Base-by-base conservation (phyloP, 306 rosid genomes). In the Prinsepia uniflora region DNA sequence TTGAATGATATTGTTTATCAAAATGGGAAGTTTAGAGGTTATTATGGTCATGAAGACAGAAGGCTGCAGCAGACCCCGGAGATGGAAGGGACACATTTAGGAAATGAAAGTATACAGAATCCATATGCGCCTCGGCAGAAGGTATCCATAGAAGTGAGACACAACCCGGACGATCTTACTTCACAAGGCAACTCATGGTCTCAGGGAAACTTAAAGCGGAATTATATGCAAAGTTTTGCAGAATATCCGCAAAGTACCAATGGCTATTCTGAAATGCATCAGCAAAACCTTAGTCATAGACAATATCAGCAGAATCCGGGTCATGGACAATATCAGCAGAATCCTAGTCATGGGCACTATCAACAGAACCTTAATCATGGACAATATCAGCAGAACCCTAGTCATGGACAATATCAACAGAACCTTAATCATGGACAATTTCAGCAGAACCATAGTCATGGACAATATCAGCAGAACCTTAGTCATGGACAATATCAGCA, bases 141-240 rank as follows among this genome's bases (percentile, higher is more conserved):
- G 62, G 75, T 78, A 63, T 48, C 3, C 36, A 30, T 30, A 30
- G 36, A 30, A 30, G 36, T 19, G 72, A 65, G 59, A 75, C 36
- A 30, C 36, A 30, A 1, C 36, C 36, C 36, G 3, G 43, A 81
- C 78, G 49, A 46, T 24, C 19, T 55, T 62, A 59, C 59, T 65
- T 72, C 75, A 67, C 81, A 75, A 5, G 72, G 66, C 65, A 80
- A 61, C 58, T 78, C 75, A 50, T 79, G 68, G 71, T 75, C 78
- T 66, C 80, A 44, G 39, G 80, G 77, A 68, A 81, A 52, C 57
- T 55, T 11, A 19, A 68, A 66, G 42, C 77, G 61, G 61, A 67
- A 63, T 71, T 49, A 41, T 24, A 17, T 39, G 65, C 80, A 79
- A 58, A 18, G 5, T 9, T 54, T 13, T 6, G 17, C 30, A 8